Evolutionary conservation across 441 rosid species (phyloP), one percentile per base, ranked within the genome.

Genomic region (Gossypium trilobum): DNA sequence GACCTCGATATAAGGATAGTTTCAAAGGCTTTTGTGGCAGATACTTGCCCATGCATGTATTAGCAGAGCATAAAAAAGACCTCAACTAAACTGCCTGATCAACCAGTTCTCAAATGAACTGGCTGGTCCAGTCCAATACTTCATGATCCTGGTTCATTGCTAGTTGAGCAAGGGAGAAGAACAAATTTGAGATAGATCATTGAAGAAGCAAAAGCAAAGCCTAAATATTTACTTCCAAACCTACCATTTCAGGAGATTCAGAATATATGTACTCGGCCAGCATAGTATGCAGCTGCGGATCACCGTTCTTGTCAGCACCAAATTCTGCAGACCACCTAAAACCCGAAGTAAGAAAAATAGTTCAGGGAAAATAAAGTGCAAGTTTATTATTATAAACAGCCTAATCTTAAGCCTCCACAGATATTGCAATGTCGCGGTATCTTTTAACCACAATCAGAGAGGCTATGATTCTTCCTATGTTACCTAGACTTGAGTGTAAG

Each of bases 301-400:
- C 78, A 74, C 97, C 97, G 75, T 42, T 77, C 75, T 73, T 85
- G 79, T 76, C 82, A 58, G 86, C 87, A 77, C 97, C 96, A 80
- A 86, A 90, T 84, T 87, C 93, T 2, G 84, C 85, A 56, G 97
- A 95, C 97, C 97, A 95, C 89, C 97, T 95, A 74, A 82, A 77
- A 20, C 73, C 65, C 46, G 72, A 78, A 74, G 31, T 29, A 67
- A 52, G 16, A 22, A 70, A 11, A 17, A 42, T 20, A 20, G 17
- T 63, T 44, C 33, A 29, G 48, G 48, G 66, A 68, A 72, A 17
- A 7, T 20, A 3, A 10, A 39, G 39, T 22, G 33, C 25, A 52
- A 62, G 36, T 52, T 70, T 19, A 58, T 14, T 46, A n/a, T 16
- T 16, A 17, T 61, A 23, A 68, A 61, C 54, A 62, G 27, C 1